These are phyloP conservation scores for Fraxinus angustifolia DNA, from an alignment of 305 asterid genomes.

Conservation along the genomic window DNA sequence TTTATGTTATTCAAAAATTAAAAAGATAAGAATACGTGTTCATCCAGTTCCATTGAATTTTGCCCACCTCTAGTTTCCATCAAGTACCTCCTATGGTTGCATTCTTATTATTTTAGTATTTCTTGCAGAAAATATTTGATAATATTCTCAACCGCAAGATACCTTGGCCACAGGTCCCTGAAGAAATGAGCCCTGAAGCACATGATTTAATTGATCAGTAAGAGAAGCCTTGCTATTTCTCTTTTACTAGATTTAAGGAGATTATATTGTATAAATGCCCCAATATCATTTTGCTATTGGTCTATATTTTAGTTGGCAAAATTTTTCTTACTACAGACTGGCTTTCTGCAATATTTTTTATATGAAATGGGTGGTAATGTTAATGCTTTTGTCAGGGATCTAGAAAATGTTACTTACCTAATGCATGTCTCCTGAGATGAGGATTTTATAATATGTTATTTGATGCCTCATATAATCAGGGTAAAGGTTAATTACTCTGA, in stretches of 20 bases:
- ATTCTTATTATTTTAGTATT: constrained; percentile 12
- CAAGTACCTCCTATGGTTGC: not conserved
- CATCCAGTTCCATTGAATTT: not conserved
- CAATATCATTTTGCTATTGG: constrained; percentile 6
- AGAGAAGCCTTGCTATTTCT: constrained; percentile 31
- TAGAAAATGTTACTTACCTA: not conserved
- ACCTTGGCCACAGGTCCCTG: constrained; percentile 92
- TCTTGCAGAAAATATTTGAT: constrained; percentile 79
- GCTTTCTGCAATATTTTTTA: constrained; percentile 5
- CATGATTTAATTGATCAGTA: constrained; percentile 87
- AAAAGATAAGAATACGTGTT: not conserved
- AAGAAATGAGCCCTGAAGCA: constrained; percentile 90
- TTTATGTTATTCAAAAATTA: not conserved
- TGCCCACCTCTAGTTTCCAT: not conserved
- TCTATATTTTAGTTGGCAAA: not conserved
- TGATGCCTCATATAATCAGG: not conserved
- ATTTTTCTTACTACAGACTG: not conserved
- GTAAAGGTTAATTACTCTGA: not conserved
- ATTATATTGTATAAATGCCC: not conserved
- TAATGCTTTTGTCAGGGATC: constrained; percentile 4
- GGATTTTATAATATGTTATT: not conserved
- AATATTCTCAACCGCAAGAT: constrained; percentile 96
- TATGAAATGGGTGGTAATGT: not conserved
- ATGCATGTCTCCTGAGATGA: not conserved
- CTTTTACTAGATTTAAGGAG: constrained; percentile 8